Evolutionary conservation across 2,329 filamentous ascomycete species (phyloP).

Genomic region (Monosporascus sp.): DNA sequence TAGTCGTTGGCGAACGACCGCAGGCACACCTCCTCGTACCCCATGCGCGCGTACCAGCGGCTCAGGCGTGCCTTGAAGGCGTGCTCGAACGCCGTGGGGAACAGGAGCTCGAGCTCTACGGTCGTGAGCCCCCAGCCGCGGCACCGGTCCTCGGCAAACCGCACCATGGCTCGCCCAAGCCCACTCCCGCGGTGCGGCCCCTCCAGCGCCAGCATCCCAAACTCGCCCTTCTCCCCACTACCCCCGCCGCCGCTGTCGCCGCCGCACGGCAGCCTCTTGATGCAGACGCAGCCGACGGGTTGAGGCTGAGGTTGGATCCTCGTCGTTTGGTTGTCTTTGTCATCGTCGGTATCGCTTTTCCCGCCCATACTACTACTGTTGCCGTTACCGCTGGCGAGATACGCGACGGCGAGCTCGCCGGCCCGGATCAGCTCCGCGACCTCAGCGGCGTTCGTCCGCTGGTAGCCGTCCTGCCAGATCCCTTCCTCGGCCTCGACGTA

Average conservation of each 20-base stretch:
- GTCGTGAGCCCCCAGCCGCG: slow-evolving; percentile 6
- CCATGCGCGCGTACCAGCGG: slow-evolving; percentile 23
- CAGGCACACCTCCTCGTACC: slow-evolving; percentile 15
- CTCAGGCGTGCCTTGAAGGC: slow-evolving; percentile 20
- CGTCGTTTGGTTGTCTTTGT: no score
- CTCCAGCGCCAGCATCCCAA: slow-evolving; percentile 24
- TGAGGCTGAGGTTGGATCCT: not conserved
- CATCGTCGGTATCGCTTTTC: not conserved
- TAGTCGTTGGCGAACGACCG: slow-evolving; percentile 17
- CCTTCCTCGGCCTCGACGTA: slow-evolving; percentile 57
- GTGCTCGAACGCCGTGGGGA: slow-evolving; percentile 20
- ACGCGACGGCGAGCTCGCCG: slow-evolving; percentile 20
- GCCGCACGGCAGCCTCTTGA: slow-evolving; percentile 8
- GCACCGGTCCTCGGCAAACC: slow-evolving; percentile 23
- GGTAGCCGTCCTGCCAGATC: slow-evolving; percentile 23
- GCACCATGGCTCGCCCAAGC: slow-evolving; percentile 19
- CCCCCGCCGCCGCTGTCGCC: not conserved
- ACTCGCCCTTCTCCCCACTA: slow-evolving; percentile 12
- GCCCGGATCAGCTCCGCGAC: slow-evolving; percentile 14
- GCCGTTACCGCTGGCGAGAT: not conserved
- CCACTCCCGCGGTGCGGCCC: slow-evolving; percentile 17
- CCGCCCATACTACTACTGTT: not conserved
- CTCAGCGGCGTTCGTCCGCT: slow-evolving; percentile 17
- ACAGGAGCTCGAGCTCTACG: slow-evolving; percentile 22
- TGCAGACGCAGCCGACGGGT: slow-evolving; percentile 20